phyloP scores from a whole-genome alignment of 2,329 filamentous ascomycete genomes.

The Penicillium digitatum region DNA sequence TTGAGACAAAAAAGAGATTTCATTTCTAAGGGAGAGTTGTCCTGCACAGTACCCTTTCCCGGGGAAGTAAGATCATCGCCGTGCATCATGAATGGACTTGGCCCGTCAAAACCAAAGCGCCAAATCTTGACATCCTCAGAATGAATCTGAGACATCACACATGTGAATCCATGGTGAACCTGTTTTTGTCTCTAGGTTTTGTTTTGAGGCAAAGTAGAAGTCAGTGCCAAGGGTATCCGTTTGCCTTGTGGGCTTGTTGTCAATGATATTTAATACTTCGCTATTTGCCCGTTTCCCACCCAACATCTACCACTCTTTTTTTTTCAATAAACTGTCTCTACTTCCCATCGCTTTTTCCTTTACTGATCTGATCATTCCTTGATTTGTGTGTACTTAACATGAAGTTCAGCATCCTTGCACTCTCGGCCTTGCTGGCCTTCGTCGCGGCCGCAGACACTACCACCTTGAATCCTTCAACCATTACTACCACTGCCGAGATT shows the following conservation, averaged over 20 bases:
- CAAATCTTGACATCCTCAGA: background rate
- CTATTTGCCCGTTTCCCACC: too few species aligned
- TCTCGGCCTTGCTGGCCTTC: conserved; percentile 45
- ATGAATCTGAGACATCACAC: conserved; percentile 18
- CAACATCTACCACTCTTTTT: background rate
- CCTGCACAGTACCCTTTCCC: background rate
- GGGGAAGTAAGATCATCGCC: conserved; percentile 3
- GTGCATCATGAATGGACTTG: background rate
- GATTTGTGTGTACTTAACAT: conserved; percentile 22
- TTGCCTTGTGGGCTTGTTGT: background rate
- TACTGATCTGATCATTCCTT: conserved; percentile 8
- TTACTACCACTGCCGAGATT: conserved; percentile 33
- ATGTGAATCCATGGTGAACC: conserved; percentile 5
- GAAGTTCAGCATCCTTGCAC: conserved; percentile 44
- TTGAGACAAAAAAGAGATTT: background rate
- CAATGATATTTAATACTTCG: conserved; percentile 6
- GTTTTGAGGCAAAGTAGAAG: conserved; percentile 1
- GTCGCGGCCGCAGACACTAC: conserved; percentile 37
- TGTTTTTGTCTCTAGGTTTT: conserved; percentile 1
- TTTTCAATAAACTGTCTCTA: background rate
- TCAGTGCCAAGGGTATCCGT: background rate
- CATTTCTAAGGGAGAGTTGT: conserved; percentile 3
- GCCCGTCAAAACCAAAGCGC: background rate
- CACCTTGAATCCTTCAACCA: conserved; percentile 26
- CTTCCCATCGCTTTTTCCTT: conserved; percentile 2